Base-by-base conservation (phyloP, 2,329 filamentous ascomycete species). In the Nannizziopsis barbatae region DNA sequence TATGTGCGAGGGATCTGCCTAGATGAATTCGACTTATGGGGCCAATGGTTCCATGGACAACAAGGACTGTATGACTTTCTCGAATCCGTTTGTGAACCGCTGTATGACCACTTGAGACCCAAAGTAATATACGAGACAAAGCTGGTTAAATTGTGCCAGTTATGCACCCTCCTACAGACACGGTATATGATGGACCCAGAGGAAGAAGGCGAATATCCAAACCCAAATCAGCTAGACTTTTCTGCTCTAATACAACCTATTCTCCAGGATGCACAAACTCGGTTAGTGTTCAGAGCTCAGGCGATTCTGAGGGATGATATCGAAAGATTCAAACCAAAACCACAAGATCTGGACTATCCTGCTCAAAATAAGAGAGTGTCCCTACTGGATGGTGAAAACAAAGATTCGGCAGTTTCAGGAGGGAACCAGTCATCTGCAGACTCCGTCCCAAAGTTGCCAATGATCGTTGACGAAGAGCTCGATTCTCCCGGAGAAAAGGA, bases 21-120 rank as follows among this genome's bases (percentile, higher is more conserved):
- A 47, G 80, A 84, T 54, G 80, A 84, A 59, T 80, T 79, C 58
- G 79, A 81, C 46, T 65, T 84, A 6, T 84, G 79, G 79, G 71
- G 71, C 3, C 76, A 81, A 59, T 81, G 78, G 79, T 81, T 83
- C 52, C 75, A 79, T 52, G 77, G 75, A 2, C 75, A 81, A 50
- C 75, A 71, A 20, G 77, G 75, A 1, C 60, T 82, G 5, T 80
- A 83, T 57, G 77, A 83, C 51, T 84, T 81, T 53, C 66, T 84
- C 1, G 80, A 84, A 60, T 74, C 77, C 14, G 69, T 84, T 41
- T 81, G 79, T 59, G 80, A 84, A 60, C 80, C 80, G 2, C 67
- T 84, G 22, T 83, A 82, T 57, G 80, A 84, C 56, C 72, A 82
- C 57, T 66, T 84, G 20, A 71, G 79, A 44, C 80, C 80, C 6